Conservation (phyloP, 2,329 filamentous ascomycete species). For the Mollisia scopiformis region DNA sequence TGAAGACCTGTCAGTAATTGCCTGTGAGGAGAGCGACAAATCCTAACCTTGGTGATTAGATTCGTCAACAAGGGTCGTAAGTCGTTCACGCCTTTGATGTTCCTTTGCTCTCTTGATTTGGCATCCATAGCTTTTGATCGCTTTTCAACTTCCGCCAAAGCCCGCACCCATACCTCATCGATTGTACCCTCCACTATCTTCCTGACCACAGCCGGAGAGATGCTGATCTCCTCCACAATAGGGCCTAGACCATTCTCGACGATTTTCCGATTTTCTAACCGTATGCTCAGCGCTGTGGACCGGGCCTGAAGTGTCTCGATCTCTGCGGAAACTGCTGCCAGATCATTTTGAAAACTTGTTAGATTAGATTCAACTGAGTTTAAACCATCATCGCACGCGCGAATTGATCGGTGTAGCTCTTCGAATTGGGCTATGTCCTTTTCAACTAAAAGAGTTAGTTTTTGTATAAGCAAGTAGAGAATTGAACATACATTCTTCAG, state of each 20-base stretch:
- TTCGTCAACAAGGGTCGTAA: constrained; percentile 84
- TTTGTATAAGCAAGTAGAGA: constrained; percentile 15
- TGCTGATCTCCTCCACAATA: constrained; percentile 87
- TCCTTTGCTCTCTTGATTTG: constrained; percentile 60
- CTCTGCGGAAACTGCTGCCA: constrained; percentile 89
- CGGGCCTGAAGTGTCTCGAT: constrained; percentile 92
- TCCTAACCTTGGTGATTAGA: constrained; percentile 73
- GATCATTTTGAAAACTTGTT: constrained; percentile 89
- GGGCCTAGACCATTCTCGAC: constrained; percentile 88
- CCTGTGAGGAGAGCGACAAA: not conserved
- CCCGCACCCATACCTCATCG: constrained; percentile 86
- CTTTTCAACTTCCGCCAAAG: constrained; percentile 81
- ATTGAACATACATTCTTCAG: constrained; percentile 71
- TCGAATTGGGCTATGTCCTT: constrained; percentile 84
- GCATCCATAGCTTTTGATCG: constrained; percentile 73
- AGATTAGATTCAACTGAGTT: constrained; percentile 92
- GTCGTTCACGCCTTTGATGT: constrained; percentile 79
- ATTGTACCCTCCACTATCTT: constrained; percentile 88
- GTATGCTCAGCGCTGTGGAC: constrained; percentile 79
- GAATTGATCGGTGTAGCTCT: constrained; percentile 86
- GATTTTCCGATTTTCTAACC: constrained; percentile 84
- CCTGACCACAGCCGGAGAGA: constrained; percentile 81
- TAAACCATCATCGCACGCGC: constrained; percentile 89
- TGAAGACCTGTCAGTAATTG: constrained; percentile 37
- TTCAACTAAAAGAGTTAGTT: constrained; percentile 58